Evolutionary conservation across 306 rosid species (phyloP).

Genomic region (Ochetophila trinervis): DNA sequence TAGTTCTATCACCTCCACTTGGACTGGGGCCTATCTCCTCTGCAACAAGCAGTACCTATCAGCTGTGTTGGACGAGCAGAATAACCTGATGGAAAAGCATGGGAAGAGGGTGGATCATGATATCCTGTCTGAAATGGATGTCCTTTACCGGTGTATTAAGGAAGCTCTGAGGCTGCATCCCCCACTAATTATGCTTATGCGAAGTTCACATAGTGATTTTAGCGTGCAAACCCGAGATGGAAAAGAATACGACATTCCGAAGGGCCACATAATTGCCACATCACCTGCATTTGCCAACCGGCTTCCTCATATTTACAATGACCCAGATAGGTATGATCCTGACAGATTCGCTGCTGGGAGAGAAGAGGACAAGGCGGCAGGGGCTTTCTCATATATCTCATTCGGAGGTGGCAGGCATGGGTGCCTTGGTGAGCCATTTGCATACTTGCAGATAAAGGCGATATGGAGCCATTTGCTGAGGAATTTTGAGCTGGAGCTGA

Average conservation of each 20-base stretch:
- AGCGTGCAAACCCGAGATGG: conserved; percentile 73
- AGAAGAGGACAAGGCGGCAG: conserved; percentile 91
- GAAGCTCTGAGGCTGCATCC: conserved; percentile 98
- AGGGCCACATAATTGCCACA: conserved; percentile 93
- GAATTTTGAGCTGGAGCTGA: conserved; percentile 81
- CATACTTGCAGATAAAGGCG: conserved; percentile 91
- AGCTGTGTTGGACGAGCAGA: conserved; percentile 75
- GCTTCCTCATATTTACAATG: conserved; percentile 61
- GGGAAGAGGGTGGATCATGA: conserved; percentile 84
- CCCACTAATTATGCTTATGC: conserved; percentile 80
- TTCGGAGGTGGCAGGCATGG: conserved; percentile 98
- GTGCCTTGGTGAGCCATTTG: conserved; percentile 97
- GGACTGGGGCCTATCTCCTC: conserved; percentile 94
- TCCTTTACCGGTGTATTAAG: conserved; percentile 72
- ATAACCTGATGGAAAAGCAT: conserved; percentile 57
- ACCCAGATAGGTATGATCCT: conserved; percentile 82
- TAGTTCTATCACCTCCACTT: conserved; percentile 92
- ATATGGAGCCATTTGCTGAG: conserved; percentile 93
- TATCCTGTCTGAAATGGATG: conserved; percentile 93
- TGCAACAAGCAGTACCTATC: conserved; percentile 61
- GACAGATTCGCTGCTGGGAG: conserved; percentile 68
- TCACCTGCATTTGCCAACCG: conserved; percentile 95
- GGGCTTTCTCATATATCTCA: conserved; percentile 86
- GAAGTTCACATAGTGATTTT: conserved; percentile 83
- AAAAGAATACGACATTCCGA: conserved; percentile 77